Evolutionary conservation across 768 basidiomycete genomes (phyloP).

Genomic region (Grammothele lineata): DNA sequence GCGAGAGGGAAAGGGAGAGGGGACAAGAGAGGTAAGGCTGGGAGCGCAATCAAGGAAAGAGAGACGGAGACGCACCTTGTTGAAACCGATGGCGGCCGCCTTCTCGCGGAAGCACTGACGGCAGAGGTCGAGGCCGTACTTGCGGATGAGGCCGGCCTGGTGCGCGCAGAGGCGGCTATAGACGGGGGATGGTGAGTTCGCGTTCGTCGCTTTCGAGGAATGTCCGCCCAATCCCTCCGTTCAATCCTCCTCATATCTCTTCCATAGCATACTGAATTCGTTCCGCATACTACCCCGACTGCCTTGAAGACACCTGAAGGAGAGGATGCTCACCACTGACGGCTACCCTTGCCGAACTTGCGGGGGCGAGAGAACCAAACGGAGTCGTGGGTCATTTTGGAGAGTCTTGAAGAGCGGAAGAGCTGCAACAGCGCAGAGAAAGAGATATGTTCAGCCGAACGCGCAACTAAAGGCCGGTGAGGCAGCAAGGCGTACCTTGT

Average conservation of each 20-base stretch:
- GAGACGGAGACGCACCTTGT: conserved; percentile 56
- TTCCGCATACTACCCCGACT: not conserved
- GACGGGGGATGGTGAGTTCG: conserved; percentile 13
- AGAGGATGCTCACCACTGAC: conserved; percentile 71
- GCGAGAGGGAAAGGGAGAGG: not conserved
- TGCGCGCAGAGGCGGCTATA: conserved; percentile 91
- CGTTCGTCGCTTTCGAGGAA: not conserved
- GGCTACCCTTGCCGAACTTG: conserved; percentile 92
- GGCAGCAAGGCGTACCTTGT: conserved; percentile 11
- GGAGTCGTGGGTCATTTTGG: conserved; percentile 94
- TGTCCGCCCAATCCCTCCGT: not conserved
- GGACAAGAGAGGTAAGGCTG: not conserved
- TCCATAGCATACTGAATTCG: not conserved
- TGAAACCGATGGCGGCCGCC: conserved; percentile 88
- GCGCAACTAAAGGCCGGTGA: not conserved
- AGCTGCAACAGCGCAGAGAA: not conserved
- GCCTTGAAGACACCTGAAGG: no score
- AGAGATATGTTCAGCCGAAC: not conserved
- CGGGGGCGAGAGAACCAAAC: conserved; percentile 97
- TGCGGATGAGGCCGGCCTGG: conserved; percentile 96
- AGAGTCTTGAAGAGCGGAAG: conserved; percentile 18
- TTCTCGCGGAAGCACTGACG: conserved; percentile 99
- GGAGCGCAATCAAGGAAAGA: not conserved
- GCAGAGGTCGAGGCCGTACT: conserved; percentile 95
- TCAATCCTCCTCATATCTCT: not conserved